Percentiles rank a stretch among this genome's conserved stretches.
These are phyloP conservation scores for Cladophialophora yegresii DNA, from an alignment of 2,329 filamentous ascomycete species.

Conservation along the genomic window DNA sequence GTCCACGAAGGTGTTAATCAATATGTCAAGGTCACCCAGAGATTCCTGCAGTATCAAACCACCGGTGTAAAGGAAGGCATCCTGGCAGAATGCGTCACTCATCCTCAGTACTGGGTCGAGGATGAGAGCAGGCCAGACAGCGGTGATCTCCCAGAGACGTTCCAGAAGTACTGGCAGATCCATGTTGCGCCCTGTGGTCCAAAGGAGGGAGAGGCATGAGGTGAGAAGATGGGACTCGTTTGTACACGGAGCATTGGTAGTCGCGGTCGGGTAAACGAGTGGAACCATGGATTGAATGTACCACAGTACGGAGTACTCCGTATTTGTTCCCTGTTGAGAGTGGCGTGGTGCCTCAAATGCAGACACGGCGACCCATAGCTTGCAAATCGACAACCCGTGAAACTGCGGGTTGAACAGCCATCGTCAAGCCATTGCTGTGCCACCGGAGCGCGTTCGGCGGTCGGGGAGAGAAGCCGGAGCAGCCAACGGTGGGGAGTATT, in stretches of 20 bases:
- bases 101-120: conserved; percentile 33
- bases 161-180: conserved; percentile 32
- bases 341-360: not conserved
- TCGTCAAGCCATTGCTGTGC: too few species aligned
- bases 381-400: not conserved
- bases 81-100: conserved; percentile 52
- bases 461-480: not conserved
- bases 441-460: not conserved
- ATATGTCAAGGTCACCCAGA: conserved; percentile 61
- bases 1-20: conserved; percentile 59
- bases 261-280: not conserved
- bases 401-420: not conserved
- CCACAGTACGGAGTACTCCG: too few species aligned
- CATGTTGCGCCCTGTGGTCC: conserved; percentile 26
- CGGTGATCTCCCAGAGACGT: conserved; percentile 7
- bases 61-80: conserved; percentile 51
- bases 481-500: not conserved
- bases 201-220: not conserved
- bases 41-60: conserved; percentile 57
- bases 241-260: not conserved
- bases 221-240: not conserved
- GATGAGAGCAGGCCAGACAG: conserved; percentile 16
- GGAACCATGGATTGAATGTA: not conserved
- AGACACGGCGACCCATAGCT: not conserved
- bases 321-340: not conserved